Evolutionary conservation across 169 alveolate species (phyloP), one percentile per base, ranked within the genome.

Genomic region (Cyclospora cayetanensis): DNA sequence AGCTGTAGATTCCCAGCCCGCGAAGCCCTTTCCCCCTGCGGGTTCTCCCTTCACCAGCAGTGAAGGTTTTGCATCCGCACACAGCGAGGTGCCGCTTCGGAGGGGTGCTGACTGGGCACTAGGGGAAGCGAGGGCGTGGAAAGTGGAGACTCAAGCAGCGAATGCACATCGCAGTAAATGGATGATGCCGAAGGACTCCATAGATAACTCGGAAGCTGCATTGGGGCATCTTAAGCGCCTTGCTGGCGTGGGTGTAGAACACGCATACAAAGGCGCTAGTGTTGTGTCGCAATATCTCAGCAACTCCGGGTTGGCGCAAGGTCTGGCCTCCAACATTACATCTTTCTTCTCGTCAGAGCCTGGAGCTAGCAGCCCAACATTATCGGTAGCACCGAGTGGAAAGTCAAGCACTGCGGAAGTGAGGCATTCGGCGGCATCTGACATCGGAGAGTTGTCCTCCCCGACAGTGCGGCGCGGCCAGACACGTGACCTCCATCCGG

Each of bases 231-330:
- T 80, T 74, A 80, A 80, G 43, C 25, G 89, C 39, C 74, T 80
- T 27, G 89, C 89, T 0, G 89, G 89, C 35, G 89, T 53, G 34
- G 89, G 89, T 27, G 89, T 80, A 27, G 89, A 80, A 53, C 89
- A 80, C 37, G 89, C 89, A 31, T 80, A 50, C 89, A 80, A 63
- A 25, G 89, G 89, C 1, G 89, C 89, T 31, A 80, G 89, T 39
- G 89, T 35, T 31, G 89, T 80, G 15, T 80, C 89, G 42, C 89
- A 80, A 35, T 80, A 80, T 35, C 43, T 80, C 29, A 80, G 29
- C 72, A 80, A 52, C 52, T 80, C 89, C 2, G 89, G 74, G 76
- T 35, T 80, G 22, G 70, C 89, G 46, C 29, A 63, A 22, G 86
- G 86, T 27, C 42, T 76, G 29, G 86, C 86, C 34, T 80, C 89